A percentile compares a stretch with the other conserved stretches of the same genome.
phyloP scores from a whole-genome alignment of 1,284 basidiomycete genomes.

The Tylopilus microsporus region DNA sequence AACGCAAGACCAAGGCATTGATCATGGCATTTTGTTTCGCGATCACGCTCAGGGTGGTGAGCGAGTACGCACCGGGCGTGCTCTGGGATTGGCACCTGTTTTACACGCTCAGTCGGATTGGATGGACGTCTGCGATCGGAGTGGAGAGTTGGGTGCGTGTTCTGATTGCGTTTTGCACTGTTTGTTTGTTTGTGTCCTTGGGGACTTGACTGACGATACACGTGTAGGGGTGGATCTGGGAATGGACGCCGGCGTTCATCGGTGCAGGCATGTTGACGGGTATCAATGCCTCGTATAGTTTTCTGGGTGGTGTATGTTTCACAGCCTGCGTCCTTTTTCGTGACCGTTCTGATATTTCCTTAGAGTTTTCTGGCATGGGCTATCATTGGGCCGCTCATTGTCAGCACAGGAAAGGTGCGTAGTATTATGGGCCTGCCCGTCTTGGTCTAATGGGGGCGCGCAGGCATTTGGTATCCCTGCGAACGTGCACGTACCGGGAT shows the following conservation, averaged over 20 bases:
- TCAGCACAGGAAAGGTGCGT: constrained; percentile 42
- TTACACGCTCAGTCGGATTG: constrained; percentile 35
- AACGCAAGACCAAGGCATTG: constrained; percentile 52
- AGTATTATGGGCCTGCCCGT: no score
- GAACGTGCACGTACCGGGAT: constrained; percentile 9
- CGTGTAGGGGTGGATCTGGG: constrained; percentile 30
- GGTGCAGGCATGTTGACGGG: constrained; percentile 66
- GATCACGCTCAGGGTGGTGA: constrained; percentile 54
- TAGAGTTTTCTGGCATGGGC: constrained; percentile 62
- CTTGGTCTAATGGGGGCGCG: background rate
- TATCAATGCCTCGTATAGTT: constrained; percentile 62
- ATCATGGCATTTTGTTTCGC: constrained; percentile 33
- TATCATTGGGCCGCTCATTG: constrained; percentile 56
- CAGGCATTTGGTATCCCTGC: constrained; percentile 13
- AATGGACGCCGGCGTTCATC: constrained; percentile 55
- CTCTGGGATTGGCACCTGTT: constrained; percentile 14
- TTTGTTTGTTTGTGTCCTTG: constrained; percentile 9
- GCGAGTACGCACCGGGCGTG: constrained; percentile 54
- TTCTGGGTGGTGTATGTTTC: constrained; percentile 40
- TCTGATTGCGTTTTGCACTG: background rate
- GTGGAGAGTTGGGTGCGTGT: constrained; percentile 39
- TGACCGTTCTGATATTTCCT: constrained; percentile 30
- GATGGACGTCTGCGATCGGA: constrained; percentile 57
- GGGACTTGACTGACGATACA: background rate
- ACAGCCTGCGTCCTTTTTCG: background rate